Percentiles rank a stretch among this genome's conserved stretches.
phyloP scores from a whole-genome alignment of 2,329 filamentous ascomycete genomes.

The Cercospora sp. region DNA sequence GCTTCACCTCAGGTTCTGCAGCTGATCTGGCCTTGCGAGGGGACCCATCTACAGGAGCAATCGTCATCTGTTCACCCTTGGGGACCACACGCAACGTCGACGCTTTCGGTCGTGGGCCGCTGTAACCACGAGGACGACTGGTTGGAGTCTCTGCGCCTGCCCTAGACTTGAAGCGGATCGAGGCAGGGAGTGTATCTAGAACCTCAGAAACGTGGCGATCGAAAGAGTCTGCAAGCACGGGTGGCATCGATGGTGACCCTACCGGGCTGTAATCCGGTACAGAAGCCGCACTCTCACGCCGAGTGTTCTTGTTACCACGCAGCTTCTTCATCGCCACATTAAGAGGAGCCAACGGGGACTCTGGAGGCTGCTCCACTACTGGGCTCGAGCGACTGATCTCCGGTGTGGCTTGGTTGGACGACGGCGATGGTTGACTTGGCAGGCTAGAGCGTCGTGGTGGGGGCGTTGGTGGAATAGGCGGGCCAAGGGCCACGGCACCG shows the following conservation, averaged over 20 bases:
- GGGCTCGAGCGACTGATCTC: constrained; percentile 6
- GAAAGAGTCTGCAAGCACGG: constrained; percentile 48
- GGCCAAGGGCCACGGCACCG: not conserved
- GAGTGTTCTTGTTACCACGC: constrained; percentile 26
- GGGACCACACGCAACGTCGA: constrained; percentile 15
- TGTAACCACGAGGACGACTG: constrained; percentile 23
- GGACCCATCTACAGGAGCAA: constrained; percentile 41
- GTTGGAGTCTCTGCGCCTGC: constrained; percentile 44
- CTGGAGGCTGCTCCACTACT: constrained; percentile 10
- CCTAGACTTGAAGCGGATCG: constrained; percentile 70
- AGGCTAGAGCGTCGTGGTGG: not conserved
- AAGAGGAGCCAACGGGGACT: constrained; percentile 39
- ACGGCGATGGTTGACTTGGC: constrained; percentile 17
- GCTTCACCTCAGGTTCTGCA: constrained; percentile 67
- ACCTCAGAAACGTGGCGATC: constrained; percentile 52
- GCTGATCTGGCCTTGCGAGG: constrained; percentile 31
- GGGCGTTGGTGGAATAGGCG: constrained; percentile 3
- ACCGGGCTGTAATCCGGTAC: not conserved
- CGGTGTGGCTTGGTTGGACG: not conserved
- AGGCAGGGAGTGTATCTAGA: constrained; percentile 50
- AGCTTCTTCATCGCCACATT: constrained; percentile 48
- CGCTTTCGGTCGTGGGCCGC: constrained; percentile 26
- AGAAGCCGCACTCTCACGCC: constrained; percentile 13
- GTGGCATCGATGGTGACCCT: constrained; percentile 1
- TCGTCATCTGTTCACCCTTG: constrained; percentile 29